Percentiles rank a stretch among this genome's conserved stretches.
phyloP scores from a whole-genome alignment of 768 basidiomycete species.

The Hortiboletus campestris region DNA sequence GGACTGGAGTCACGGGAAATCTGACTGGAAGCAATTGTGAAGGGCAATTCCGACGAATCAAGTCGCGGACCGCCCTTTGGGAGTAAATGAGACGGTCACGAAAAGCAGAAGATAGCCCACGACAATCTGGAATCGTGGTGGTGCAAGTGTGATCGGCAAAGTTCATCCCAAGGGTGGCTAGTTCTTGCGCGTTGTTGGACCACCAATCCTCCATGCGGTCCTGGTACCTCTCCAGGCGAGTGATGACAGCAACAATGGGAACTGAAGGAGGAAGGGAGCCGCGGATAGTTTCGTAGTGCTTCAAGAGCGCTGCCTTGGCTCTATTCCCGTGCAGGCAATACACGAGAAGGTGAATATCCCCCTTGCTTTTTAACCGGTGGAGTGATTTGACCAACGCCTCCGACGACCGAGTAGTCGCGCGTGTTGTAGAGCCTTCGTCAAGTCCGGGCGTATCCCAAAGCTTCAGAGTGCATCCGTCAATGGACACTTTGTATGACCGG shows the following conservation, averaged over 20 bases:
- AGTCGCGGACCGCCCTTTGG: constrained; percentile 3
- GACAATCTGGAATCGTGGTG: constrained; percentile 12
- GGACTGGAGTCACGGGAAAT: constrained; percentile 9
- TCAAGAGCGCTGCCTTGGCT: constrained; percentile 17
- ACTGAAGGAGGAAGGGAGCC: constrained; percentile 3
- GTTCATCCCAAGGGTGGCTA: constrained; percentile 12
- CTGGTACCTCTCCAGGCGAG: constrained; percentile 20
- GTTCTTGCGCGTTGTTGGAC: constrained; percentile 11
- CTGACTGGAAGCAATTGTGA: neutral
- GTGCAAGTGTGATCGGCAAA: constrained; percentile 23
- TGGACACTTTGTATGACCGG: constrained; percentile 6
- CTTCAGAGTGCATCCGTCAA: constrained; percentile 11
- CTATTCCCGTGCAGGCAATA: constrained; percentile 22
- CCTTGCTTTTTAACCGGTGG: constrained; percentile 1
- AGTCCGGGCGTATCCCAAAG: constrained; percentile 22
- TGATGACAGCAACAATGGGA: constrained; percentile 18
- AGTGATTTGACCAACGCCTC: constrained; percentile 7
- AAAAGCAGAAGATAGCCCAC: neutral
- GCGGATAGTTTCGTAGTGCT: constrained; percentile 13
- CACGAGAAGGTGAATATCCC: constrained; percentile 18
- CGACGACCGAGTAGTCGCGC: neutral
- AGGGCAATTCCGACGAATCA: constrained; percentile 14
- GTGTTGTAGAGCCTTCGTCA: constrained; percentile 8
- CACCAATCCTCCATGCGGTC: constrained; percentile 25
- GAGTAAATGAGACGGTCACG: constrained; percentile 15